Percentiles rank a stretch among this genome's conserved stretches.
These are phyloP conservation scores for Salicornia ramosissima DNA, from an alignment of 148 eudicot genomes.

Conservation along the genomic window DNA sequence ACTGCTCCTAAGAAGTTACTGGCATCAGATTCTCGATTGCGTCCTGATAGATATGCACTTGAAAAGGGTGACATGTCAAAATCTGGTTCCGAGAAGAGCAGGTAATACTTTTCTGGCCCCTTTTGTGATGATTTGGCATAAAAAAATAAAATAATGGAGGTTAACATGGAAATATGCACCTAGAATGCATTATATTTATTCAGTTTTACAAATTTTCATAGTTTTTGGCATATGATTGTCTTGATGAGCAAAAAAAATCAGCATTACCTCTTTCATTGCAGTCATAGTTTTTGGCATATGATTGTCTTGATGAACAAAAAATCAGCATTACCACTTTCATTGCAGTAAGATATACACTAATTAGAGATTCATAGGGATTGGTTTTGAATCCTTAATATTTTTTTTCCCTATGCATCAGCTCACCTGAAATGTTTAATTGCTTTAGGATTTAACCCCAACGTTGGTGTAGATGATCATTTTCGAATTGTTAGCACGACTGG, in stretches of 20 bases:
- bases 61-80: slow-evolving; percentile 77
- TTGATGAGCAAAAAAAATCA: background rate
- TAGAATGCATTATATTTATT: background rate
- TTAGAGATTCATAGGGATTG: too few species aligned
- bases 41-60: slow-evolving; percentile 85
- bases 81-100: slow-evolving; percentile 79
- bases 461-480: too few species aligned
- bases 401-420: too few species aligned
- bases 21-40: slow-evolving; percentile 83
- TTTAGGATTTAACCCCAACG: too few species aligned
- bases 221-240: background rate
- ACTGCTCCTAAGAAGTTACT: slow-evolving; percentile 79
- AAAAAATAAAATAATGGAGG: background rate
- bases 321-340: background rate
- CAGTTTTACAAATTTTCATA: background rate
- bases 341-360: too few species aligned
- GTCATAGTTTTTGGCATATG: background rate
- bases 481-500: too few species aligned
- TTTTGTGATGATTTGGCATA: too few species aligned
- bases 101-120: slow-evolving; percentile 28
- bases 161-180: background rate
- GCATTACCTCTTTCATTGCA: background rate
- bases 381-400: too few species aligned
- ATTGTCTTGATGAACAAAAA: background rate
- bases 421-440: too few species aligned